Evolutionary conservation across 192 early-diverging fungal species (phyloP), one percentile per base, ranked within the genome.

Genomic region (Dimargaris xerosporica): DNA sequence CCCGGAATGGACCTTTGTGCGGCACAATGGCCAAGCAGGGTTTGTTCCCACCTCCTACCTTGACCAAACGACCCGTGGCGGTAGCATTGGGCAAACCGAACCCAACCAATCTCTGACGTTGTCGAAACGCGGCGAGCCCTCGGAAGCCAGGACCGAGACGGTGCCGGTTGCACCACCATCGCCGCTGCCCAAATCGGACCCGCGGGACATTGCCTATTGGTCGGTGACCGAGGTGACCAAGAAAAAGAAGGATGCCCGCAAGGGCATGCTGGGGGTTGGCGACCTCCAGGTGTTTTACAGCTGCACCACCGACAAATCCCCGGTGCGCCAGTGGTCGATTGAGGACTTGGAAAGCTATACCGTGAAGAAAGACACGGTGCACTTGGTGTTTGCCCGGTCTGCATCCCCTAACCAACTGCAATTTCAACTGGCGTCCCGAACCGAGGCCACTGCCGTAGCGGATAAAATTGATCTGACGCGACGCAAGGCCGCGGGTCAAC

Each of bases 1-100:
- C 65, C 83, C 82, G 7, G 93, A 97, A 70, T 99, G 96, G 96
- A 93, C 83, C 80, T 81, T 95, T 64, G 90, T 82, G 23, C 80
- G 80, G 63, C 80, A 79, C 31, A 79, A 85, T 63, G 79, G 73
- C 13, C 64, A 77, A 5, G 83, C 85, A 53, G 96, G 96, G 21
- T 85, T 95, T 63, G 82, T 88, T 28, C 96, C 94, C 54, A 82
- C 83, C 61, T 87, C 85, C 47, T 98, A 98, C 71, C 75, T 98
- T 12, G 87, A 85, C 64, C 67, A 53, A 63, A 68, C 50, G 64
- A 66, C 56, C 28, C 46, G 30, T n/a, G 31, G 19, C 34, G 11
- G 48, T 16, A 6, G 34, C 17, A 41, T 25, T 30, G 16, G 21
- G 30, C 11, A 10, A 7, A 17, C 19, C 42, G n/a, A 9, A 1